Conservation (phyloP, 768 basidiomycete genomes). For the Asterophora lycoperdoides region DNA sequence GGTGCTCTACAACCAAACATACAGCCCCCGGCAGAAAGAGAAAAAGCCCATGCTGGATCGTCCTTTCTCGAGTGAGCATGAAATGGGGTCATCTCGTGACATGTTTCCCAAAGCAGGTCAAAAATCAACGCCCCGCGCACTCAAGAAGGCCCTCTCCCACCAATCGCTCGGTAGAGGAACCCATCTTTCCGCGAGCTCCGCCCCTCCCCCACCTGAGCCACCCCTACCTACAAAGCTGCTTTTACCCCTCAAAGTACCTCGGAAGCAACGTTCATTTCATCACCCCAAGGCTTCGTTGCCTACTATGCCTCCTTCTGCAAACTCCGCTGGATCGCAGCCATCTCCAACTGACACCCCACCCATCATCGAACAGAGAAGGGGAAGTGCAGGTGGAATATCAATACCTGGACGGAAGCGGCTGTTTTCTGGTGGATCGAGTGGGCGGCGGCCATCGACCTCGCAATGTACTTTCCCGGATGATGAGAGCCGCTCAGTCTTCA, state of each 20-base stretch:
- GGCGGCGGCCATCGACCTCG: slow-evolving; percentile 50
- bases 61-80: slow-evolving; percentile 15
- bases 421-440: slow-evolving; percentile 52
- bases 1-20: slow-evolving; percentile 22
- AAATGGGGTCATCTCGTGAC: slow-evolving; percentile 1
- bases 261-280: slow-evolving; percentile 64
- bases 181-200: slow-evolving; percentile 23
- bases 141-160: slow-evolving; percentile 57
- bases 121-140: slow-evolving; percentile 26
- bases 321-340: slow-evolving; percentile 25
- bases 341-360: slow-evolving; percentile 14
- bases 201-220: slow-evolving; percentile 27
- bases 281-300: slow-evolving; percentile 53
- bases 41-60: slow-evolving; percentile 22
- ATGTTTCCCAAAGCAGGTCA: slow-evolving; percentile 7
- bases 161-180: slow-evolving; percentile 43
- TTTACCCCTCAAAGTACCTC: slow-evolving; percentile 31
- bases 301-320: slow-evolving; percentile 40
- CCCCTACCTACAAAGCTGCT: slow-evolving; percentile 27
- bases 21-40: slow-evolving; percentile 23
- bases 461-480: slow-evolving; percentile 41
- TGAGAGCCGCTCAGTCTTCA: slow-evolving; percentile 53
- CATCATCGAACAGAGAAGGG: slow-evolving; percentile 22
- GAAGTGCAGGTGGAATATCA: slow-evolving; percentile 24
- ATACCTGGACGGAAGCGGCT: slow-evolving; percentile 48